Percentiles rank a stretch among this genome's conserved stretches.
These are phyloP conservation scores for Metarhizium robertsii DNA, from an alignment of 2,329 filamentous ascomycete genomes.

Conservation along the genomic window DNA sequence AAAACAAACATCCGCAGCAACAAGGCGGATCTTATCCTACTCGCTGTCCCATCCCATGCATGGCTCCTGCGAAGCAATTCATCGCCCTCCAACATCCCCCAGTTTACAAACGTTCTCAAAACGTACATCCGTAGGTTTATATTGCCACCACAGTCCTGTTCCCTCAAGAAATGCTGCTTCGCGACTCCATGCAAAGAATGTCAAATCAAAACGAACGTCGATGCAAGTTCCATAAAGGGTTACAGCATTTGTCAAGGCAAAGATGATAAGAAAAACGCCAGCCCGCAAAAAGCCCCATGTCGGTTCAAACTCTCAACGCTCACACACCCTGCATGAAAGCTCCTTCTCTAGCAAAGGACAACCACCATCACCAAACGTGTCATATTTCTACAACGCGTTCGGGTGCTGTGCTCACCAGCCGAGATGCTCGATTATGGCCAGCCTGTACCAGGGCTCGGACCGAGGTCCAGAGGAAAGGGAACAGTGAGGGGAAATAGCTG, in stretches of 20 bases:
- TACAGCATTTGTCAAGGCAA: not conserved
- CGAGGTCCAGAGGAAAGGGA: constrained; percentile 25
- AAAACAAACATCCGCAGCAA: not conserved
- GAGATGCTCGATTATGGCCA: constrained; percentile 13
- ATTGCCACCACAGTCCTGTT: not conserved
- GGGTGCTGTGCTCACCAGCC: constrained; percentile 16
- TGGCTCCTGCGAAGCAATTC: not conserved
- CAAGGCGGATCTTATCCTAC: not conserved
- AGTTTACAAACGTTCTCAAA: not conserved
- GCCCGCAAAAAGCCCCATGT: not conserved
- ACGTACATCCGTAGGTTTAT: not conserved
- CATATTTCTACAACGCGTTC: constrained; percentile 18
- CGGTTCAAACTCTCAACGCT: not conserved
- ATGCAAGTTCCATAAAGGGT: not conserved
- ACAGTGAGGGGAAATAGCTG: constrained; percentile 40
- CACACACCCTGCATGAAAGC: not conserved
- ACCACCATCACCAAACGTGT: constrained; percentile 12
- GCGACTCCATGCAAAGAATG: not conserved
- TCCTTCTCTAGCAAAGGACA: not conserved
- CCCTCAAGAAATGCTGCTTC: not conserved
- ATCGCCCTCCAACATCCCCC: not conserved
- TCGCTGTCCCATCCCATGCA: not conserved
- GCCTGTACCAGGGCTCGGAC: constrained; percentile 21
- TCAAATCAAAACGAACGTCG: not conserved
- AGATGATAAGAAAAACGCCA: not conserved